A percentile compares a stretch with the other conserved stretches of the same genome.
Conservation (phyloP, 2,329 filamentous ascomycete genomes). For the Leptographium galeiforme region DNA sequence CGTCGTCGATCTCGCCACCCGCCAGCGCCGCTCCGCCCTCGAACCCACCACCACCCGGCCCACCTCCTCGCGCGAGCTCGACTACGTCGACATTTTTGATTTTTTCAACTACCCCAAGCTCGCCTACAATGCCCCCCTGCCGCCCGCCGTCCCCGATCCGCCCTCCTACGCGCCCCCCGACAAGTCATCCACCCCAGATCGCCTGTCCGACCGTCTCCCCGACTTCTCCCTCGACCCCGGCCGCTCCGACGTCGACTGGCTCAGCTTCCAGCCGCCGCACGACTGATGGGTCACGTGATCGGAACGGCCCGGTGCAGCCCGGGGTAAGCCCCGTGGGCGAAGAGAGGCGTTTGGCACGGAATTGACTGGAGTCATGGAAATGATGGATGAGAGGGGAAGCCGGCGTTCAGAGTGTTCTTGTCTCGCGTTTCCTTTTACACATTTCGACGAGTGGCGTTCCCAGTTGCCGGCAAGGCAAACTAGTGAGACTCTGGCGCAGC, state of each 20-base stretch:
- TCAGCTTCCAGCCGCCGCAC: not conserved
- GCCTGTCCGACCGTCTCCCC: too few species aligned
- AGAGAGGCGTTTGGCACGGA: too few species aligned
- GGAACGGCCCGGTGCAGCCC: too few species aligned
- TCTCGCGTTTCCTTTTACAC: too few species aligned
- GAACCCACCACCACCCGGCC: slow-evolving; percentile 48
- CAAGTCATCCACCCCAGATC: not conserved
- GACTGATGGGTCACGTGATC: not conserved
- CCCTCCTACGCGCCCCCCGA: not conserved
- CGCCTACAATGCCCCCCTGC: not conserved
- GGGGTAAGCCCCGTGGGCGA: too few species aligned
- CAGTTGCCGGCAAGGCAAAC: too few species aligned
- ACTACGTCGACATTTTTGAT: slow-evolving; percentile 84
- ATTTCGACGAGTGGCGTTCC: too few species aligned
- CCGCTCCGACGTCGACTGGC: not conserved
- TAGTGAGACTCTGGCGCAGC: too few species aligned
- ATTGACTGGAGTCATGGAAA: too few species aligned
- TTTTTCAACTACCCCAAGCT: slow-evolving; percentile 77
- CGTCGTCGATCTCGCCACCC: slow-evolving; percentile 74
- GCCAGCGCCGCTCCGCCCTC: slow-evolving; percentile 51
- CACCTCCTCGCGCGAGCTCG: slow-evolving; percentile 67
- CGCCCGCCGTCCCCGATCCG: slow-evolving; percentile 29
- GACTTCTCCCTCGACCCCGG: not conserved
- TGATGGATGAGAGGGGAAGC: too few species aligned
- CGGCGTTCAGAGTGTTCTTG: too few species aligned